phyloP scores from a whole-genome alignment of 352 stramenopile species.

The Phytophthora europaea region DNA sequence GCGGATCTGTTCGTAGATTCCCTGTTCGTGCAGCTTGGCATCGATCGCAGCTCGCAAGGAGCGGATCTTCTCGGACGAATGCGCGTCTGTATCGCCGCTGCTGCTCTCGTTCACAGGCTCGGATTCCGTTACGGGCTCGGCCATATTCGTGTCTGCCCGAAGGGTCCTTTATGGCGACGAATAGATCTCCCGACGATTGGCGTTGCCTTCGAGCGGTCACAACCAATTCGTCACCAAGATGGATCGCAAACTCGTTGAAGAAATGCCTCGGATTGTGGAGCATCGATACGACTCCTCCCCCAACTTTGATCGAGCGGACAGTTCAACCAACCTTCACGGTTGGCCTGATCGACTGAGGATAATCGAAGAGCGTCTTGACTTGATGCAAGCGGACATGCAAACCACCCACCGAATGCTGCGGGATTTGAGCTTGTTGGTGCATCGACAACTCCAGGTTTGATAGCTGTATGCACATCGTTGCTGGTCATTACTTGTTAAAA shows the following conservation, averaged over 20 bases:
- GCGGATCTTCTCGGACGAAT: constrained; percentile 49
- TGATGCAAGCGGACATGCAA: constrained; percentile 53
- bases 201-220: neutral
- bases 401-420: constrained; percentile 63
- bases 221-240: constrained; percentile 10
- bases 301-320: neutral
- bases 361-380: constrained; percentile 54
- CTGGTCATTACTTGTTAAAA: neutral
- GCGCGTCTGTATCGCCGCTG: constrained; percentile 1
- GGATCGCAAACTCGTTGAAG: constrained; percentile 6
- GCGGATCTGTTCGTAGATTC: constrained; percentile 82
- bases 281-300: constrained; percentile 11
- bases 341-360: constrained; percentile 6
- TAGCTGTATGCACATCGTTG: neutral
- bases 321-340: neutral
- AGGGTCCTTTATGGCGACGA: neutral
- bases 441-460: constrained; percentile 56
- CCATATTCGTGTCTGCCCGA: constrained; percentile 19
- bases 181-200: constrained; percentile 32
- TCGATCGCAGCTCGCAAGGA: constrained; percentile 74
- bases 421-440: constrained; percentile 52
- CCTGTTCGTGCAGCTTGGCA: constrained; percentile 76
- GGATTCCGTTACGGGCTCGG: constrained; percentile 18
- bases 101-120: constrained; percentile 9
- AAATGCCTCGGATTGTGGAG: constrained; percentile 26